A percentile compares a stretch with the other conserved stretches of the same genome.
phyloP scores from a whole-genome alignment of 1,139 yeast genomes.

The Magnusiomyces suaveolens region DNA sequence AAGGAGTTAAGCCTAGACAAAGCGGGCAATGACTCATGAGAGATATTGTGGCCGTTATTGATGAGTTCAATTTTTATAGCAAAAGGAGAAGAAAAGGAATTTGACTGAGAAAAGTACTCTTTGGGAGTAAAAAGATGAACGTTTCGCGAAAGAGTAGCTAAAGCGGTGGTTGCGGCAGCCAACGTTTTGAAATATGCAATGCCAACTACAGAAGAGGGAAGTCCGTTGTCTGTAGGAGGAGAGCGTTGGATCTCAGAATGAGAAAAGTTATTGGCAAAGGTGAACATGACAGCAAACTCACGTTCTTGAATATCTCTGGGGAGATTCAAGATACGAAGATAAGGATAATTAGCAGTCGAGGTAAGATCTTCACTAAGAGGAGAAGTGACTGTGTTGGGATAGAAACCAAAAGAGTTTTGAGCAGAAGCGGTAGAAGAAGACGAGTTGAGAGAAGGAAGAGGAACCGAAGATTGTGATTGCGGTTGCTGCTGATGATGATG shows the following conservation, averaged over 20 bases:
- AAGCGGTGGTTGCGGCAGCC: constrained; percentile 60
- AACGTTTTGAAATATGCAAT: constrained; percentile 57
- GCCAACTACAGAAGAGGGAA: constrained; percentile 34
- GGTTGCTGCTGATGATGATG: not conserved
- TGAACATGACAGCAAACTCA: constrained; percentile 68
- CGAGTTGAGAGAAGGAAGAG: not conserved
- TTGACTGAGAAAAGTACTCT: constrained; percentile 8
- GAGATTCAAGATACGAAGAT: constrained; percentile 44
- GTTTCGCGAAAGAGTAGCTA: constrained; percentile 56
- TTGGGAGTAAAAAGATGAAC: constrained; percentile 46
- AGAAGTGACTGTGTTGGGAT: constrained; percentile 9
- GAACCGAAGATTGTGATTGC: not conserved
- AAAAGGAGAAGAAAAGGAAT: constrained; percentile 13
- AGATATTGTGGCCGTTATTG: not conserved
- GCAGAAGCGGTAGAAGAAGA: not conserved
- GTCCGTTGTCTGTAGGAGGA: constrained; percentile 28
- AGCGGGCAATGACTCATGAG: constrained; percentile 1
- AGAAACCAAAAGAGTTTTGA: not conserved
- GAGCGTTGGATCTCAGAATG: constrained; percentile 46
- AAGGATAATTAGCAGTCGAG: constrained; percentile 5
- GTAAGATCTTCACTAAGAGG: constrained; percentile 2
- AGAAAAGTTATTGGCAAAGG: constrained; percentile 68
- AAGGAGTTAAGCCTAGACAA: not conserved
- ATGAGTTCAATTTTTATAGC: constrained; percentile 23
- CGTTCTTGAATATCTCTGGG: constrained; percentile 67